These are phyloP conservation scores for Boletellus deceptivus DNA, from an alignment of 1,284 basidiomycete species.

Conservation along the genomic window DNA sequence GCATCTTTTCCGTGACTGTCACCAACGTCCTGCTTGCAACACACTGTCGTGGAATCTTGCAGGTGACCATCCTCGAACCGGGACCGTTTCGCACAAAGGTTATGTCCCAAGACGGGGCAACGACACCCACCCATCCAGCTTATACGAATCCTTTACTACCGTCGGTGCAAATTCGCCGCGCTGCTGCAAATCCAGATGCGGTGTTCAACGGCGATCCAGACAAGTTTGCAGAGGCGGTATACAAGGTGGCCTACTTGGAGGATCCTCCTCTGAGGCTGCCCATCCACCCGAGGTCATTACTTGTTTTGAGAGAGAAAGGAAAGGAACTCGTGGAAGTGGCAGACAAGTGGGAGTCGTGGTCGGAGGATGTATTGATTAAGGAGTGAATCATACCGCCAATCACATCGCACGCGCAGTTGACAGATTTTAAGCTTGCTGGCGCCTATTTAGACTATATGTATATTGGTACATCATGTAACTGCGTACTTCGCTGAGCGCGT, in stretches of 20 bases:
- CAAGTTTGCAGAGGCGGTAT: constrained; percentile 17
- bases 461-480: too few species aligned
- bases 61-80: constrained; percentile 25
- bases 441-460: too few species aligned
- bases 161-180: neutral
- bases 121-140: constrained; percentile 15
- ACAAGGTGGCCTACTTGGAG: constrained; percentile 14
- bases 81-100: constrained; percentile 20
- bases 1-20: neutral
- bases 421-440: too few species aligned
- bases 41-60: neutral
- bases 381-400: neutral
- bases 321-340: constrained; percentile 15
- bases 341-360: constrained; percentile 27
- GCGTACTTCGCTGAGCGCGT: too few species aligned
- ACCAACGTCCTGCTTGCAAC: neutral
- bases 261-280: constrained; percentile 30
- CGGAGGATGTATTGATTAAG: too few species aligned
- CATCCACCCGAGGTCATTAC: constrained; percentile 20
- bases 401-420: too few species aligned
- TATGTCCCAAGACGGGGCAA: constrained; percentile 1
- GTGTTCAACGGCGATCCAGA: constrained; percentile 17
- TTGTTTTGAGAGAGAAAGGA: constrained; percentile 11
- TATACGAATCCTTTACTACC: constrained; percentile 11
- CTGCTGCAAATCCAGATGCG: neutral